Evolutionary conservation across 1,284 basidiomycete genomes (phyloP), one percentile per base, ranked within the genome.

Genomic region (Sanghuangporus baumii): DNA sequence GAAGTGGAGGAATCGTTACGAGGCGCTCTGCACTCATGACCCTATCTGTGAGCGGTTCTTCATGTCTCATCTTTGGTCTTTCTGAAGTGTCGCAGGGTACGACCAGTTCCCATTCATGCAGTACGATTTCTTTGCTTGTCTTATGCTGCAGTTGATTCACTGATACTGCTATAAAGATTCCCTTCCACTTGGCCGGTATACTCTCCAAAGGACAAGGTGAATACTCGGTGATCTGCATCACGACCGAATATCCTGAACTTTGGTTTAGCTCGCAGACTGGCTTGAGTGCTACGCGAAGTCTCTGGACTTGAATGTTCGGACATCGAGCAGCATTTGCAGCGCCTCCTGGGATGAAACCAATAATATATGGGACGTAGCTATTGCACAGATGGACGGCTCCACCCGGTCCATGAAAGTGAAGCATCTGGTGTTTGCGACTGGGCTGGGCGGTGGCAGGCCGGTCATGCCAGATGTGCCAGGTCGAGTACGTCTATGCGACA

Each of bases 121-220:
- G 74, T 73, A 67, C 62, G 73, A 68, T 12, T 3, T 18, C n/a
- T 14, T 38, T 54, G 12, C 14, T 34, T 14, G 14, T 20, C 11
- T 16, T 52, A 50, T 18, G 26, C 36, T 14, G n/a, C 16, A 57
- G 36, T 23, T 47, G 8, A 14, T 2, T 34, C 26, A 54, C 31
- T 40, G 48, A 14, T 16, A 43, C 9, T 57, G 69, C n/a, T 51
- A 55, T 50, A 47, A 55, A 83, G 82, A 34, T 86, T 85, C 74
- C 84, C 84, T 3, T 65, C 78, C 0, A 78, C 76, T 20, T 89
- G 87, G 86, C 85, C 86, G 0, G 79, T 83, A 0, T 86, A 80
- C 67, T 80, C 82, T 0, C 84, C 85, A 0, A 81, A 83, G 16
- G 74, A 72, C 20, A 83, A 85, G 74, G 80, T 80, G 59, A n/a